phyloP scores from a whole-genome alignment of 2,329 filamentous ascomycete species.

The Epichloe sylvatica region DNA sequence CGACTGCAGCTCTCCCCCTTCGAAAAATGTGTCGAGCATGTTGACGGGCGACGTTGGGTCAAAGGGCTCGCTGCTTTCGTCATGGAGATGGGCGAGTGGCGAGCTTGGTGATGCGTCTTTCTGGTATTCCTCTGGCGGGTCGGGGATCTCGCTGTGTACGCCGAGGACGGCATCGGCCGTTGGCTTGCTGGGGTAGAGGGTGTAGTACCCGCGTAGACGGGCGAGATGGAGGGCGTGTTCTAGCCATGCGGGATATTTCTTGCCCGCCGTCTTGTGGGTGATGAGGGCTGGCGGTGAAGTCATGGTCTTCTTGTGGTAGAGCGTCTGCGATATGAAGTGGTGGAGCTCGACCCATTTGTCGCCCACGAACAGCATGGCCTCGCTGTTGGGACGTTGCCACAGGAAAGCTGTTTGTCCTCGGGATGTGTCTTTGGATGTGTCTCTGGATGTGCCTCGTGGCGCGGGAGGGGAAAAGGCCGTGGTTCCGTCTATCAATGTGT shows the following conservation, averaged over 20 bases:
- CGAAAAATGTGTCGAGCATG: slow-evolving; percentile 36
- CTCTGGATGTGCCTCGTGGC: slow-evolving; percentile 5
- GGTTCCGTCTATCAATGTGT: slow-evolving; percentile 46
- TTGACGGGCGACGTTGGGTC: slow-evolving; percentile 28
- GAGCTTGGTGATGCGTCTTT: slow-evolving; percentile 8
- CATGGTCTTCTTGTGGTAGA: slow-evolving; percentile 30
- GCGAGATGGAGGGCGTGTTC: slow-evolving; percentile 68
- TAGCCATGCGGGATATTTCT: slow-evolving; percentile 59
- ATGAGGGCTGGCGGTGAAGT: slow-evolving; percentile 26
- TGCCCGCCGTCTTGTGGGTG: slow-evolving; percentile 46
- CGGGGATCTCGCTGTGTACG: slow-evolving; percentile 62
- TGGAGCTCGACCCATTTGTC: slow-evolving; percentile 81
- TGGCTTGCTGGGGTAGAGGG: slow-evolving; percentile 59
- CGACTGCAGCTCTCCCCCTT: slow-evolving; percentile 27
- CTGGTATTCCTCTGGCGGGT: slow-evolving; percentile 55
- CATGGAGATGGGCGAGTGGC: slow-evolving; percentile 12
- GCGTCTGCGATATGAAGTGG: slow-evolving; percentile 54
- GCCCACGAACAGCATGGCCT: slow-evolving; percentile 71
- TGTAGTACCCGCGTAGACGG: slow-evolving; percentile 60
- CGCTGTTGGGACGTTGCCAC: slow-evolving; percentile 73
- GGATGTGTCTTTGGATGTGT: not conserved
- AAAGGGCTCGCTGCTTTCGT: slow-evolving; percentile 22
- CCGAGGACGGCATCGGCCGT: slow-evolving; percentile 46
- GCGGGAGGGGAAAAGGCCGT: slow-evolving; percentile 37
- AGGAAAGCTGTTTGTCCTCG: slow-evolving; percentile 47